These are phyloP conservation scores for Myrmaecium sp. DNA, from an alignment of 2,329 filamentous ascomycete species.

Conservation along the genomic window DNA sequence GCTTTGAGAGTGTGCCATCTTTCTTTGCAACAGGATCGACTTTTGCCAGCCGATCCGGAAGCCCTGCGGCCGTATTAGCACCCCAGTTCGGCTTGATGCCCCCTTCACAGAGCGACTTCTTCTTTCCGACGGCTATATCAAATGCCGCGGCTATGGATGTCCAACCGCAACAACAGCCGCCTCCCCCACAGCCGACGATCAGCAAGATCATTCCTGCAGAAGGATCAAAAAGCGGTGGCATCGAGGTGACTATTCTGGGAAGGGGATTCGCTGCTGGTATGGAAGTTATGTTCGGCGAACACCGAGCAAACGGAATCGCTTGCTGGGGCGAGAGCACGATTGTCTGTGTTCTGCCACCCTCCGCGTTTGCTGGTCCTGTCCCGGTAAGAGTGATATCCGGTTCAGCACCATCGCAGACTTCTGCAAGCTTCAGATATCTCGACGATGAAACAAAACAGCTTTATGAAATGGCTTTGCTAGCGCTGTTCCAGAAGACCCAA, in stretches of 20 bases:
- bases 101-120: constrained; percentile 4
- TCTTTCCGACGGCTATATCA: no score
- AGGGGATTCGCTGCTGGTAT: constrained; percentile 63
- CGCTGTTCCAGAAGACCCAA: constrained; percentile 14
- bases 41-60: no score
- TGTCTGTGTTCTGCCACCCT: constrained; percentile 61
- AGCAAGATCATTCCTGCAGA: constrained; percentile 72
- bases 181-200: constrained; percentile 39
- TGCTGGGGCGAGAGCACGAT: constrained; percentile 70
- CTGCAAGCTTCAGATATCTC: constrained; percentile 47
- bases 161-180: neutral
- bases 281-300: constrained; percentile 71
- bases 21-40: constrained; percentile 16
- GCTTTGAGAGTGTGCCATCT: constrained; percentile 16
- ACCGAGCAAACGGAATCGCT: constrained; percentile 52
- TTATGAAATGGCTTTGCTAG: constrained; percentile 42
- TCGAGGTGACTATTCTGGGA: constrained; percentile 73
- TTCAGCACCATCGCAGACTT: constrained; percentile 24
- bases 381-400: constrained; percentile 48
- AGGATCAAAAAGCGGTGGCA: constrained; percentile 66
- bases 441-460: constrained; percentile 54
- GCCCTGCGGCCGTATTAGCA: constrained; percentile 5
- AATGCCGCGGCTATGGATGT: constrained; percentile 1
- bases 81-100: constrained; percentile 4
- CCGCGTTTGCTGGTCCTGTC: constrained; percentile 48